A percentile compares a stretch with the other conserved stretches of the same genome.
These are phyloP conservation scores for Mortierella sp. DNA, from an alignment of 371 early-diverging fungal genomes.

Conservation along the genomic window DNA sequence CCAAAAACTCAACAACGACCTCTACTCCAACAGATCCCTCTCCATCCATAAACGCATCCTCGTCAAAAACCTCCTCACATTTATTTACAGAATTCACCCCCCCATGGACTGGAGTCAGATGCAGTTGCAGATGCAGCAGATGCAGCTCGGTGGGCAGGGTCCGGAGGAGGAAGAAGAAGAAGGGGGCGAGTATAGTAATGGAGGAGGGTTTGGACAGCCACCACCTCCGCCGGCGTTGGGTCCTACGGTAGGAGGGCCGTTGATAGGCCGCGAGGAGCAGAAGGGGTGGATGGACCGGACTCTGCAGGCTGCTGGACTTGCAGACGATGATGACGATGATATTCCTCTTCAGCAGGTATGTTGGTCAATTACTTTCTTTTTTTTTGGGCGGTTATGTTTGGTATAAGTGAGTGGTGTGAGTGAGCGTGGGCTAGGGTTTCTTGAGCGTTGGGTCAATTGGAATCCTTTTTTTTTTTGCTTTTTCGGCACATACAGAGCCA, in stretches of 20 bases:
- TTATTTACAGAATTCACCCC: conserved; percentile 27
- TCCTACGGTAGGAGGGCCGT: not conserved
- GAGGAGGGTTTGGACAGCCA: not conserved
- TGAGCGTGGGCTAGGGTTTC: too few relatives aligned
- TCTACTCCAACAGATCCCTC: conserved; percentile 42
- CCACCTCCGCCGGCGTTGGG: not conserved
- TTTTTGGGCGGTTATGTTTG: too few relatives aligned
- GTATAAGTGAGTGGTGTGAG: too few relatives aligned
- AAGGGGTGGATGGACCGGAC: conserved; percentile 55
- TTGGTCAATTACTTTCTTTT: too few relatives aligned
- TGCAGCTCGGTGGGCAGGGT: not conserved
- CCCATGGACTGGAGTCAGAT: conserved; percentile 29
- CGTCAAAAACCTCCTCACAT: conserved; percentile 44
- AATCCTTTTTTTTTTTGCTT: too few relatives aligned
- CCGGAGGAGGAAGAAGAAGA: conserved; percentile 2
- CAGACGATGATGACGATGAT: conserved; percentile 16
- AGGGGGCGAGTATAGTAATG: not conserved
- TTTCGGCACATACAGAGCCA: too few relatives aligned
- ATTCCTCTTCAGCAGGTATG: not conserved
- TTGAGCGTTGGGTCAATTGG: too few relatives aligned
- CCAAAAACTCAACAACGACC: conserved; percentile 38
- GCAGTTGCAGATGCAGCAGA: conserved; percentile 20
- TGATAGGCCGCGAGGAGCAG: conserved; percentile 42
- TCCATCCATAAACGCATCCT: conserved; percentile 42
- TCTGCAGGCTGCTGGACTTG: conserved; percentile 40